Base-by-base conservation (phyloP, 176 grass and related monocot genomes). In the Oryza glumipatula region DNA sequence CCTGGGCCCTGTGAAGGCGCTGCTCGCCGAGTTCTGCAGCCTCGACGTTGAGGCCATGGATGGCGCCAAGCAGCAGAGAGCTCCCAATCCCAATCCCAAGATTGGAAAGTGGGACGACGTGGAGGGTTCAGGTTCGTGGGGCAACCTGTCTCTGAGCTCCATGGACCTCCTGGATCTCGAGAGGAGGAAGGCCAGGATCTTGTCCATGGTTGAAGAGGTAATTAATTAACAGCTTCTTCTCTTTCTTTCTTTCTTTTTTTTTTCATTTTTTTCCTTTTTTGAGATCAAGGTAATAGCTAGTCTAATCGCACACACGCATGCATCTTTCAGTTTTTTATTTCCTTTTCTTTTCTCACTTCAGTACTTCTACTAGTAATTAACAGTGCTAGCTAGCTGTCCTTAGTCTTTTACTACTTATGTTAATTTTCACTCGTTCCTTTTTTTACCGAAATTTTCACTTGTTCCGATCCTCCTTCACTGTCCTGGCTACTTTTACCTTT, bases 141-240 rank as follows among this genome's bases (percentile, higher is more conserved):
- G 21, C 24, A 77, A 41, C 21, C 88, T 67, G 2, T 84, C 88
- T n/a, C 68, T 89, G 3, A 79, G 73, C 78, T 87, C 91, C 80
- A 87, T 89, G 94, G 77, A 91, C 74, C 45, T 67, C 48, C 48
- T 91, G 65, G 84, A 91, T 65, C 94, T 96, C 22, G 83, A 89
- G 48, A 91, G 74, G 75, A 91, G 88, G 73, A 93, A 89, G 67
- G 23, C 43, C 33, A 91, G 83, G 84, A 84, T 96, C 9, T 17
- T 89, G 45, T 91, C 86, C 80, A 90, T 91, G 86, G 68, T 96
- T 72, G 77, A 91, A 89, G 91, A 96, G 91, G 94, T 96, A 90
- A 58, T 58, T 32, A 32, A 32, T 32, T 32, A 32, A 32, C 30
- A 54, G 43, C 43, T 32, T 32, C 30, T 32, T 32, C 30, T 32